These are phyloP conservation scores for Ilyonectria robusta DNA, from an alignment of 2,329 filamentous ascomycete species.

Conservation along the genomic window DNA sequence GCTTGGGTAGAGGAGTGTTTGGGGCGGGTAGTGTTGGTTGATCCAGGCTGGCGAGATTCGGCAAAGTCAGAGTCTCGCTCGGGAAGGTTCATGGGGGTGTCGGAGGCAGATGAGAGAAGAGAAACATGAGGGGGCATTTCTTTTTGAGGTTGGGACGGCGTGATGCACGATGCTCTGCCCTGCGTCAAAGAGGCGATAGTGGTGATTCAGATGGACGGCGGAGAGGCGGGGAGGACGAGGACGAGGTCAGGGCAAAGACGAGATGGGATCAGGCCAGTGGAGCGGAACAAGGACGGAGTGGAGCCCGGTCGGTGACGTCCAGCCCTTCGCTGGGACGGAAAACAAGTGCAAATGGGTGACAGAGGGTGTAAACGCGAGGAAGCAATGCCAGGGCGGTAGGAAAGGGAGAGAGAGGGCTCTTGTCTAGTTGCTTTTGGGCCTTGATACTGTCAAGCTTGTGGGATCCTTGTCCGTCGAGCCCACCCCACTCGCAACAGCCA, in stretches of 20 bases:
- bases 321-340: constrained; percentile 39
- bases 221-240: constrained; percentile 42
- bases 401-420: constrained; percentile 36
- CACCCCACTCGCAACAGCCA: constrained; percentile 41
- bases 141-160: constrained; percentile 50
- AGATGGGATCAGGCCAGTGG: constrained; percentile 35
- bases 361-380: constrained; percentile 22
- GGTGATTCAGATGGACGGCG: constrained; percentile 44
- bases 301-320: constrained; percentile 39
- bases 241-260: constrained; percentile 39
- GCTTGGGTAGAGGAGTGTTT: constrained; percentile 38
- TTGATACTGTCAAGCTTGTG: constrained; percentile 42
- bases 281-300: constrained; percentile 36
- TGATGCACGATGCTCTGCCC: constrained; percentile 53
- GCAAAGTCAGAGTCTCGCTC: constrained; percentile 49
- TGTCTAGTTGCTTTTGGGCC: constrained; percentile 46
- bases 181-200: constrained; percentile 47
- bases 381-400: constrained; percentile 33
- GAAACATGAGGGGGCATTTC: constrained; percentile 51
- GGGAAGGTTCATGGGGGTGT: constrained; percentile 43
- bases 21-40: constrained; percentile 41
- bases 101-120: constrained; percentile 44
- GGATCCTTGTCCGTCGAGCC: constrained; percentile 45
- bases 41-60: constrained; percentile 46
- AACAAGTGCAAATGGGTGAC: constrained; percentile 25